These are phyloP conservation scores for Teunomyces tritomae DNA, from an alignment of 805 yeast species.

Conservation along the genomic window DNA sequence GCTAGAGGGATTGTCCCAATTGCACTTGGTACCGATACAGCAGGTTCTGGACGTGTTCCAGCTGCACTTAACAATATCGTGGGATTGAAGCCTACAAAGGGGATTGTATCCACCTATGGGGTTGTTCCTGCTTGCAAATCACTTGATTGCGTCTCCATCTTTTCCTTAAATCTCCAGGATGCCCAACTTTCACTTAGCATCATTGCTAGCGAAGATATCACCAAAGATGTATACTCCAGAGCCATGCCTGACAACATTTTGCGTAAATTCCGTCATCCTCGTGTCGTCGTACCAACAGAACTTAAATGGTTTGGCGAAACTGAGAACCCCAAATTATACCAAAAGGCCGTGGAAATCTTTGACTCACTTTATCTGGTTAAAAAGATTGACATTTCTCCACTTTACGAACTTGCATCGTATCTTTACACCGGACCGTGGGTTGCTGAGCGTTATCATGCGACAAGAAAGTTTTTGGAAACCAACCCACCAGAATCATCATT, in stretches of 20 bases:
- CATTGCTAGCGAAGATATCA: constrained; percentile 67
- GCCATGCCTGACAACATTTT: constrained; percentile 66
- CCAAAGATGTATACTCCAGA: constrained; percentile 78
- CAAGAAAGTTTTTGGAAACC: constrained; percentile 64
- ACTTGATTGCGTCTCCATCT: constrained; percentile 86
- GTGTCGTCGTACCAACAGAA: constrained; percentile 71
- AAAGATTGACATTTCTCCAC: constrained; percentile 68
- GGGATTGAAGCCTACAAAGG: constrained; percentile 91
- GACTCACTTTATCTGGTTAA: constrained; percentile 58
- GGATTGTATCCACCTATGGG: constrained; percentile 81
- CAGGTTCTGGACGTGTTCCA: constrained; percentile 97
- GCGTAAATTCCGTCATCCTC: constrained; percentile 54
- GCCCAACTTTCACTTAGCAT: constrained; percentile 76
- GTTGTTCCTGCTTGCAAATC: constrained; percentile 98
- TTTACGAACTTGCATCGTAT: constrained; percentile 79
- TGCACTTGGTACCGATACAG: constrained; percentile 93
- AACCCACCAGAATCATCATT: constrained; percentile 68
- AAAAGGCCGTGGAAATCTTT: constrained; percentile 51
- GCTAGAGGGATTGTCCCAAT: constrained; percentile 88
- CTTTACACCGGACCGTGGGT: constrained; percentile 99
- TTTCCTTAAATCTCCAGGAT: constrained; percentile 73
- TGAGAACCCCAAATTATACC: constrained; percentile 70
- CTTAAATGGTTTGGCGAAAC: constrained; percentile 79
- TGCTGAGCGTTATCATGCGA: constrained; percentile 87
- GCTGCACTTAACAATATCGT: constrained; percentile 89